These are phyloP conservation scores for Fusarium nematophilum DNA, from an alignment of 2,329 filamentous ascomycete species.

Conservation along the genomic window DNA sequence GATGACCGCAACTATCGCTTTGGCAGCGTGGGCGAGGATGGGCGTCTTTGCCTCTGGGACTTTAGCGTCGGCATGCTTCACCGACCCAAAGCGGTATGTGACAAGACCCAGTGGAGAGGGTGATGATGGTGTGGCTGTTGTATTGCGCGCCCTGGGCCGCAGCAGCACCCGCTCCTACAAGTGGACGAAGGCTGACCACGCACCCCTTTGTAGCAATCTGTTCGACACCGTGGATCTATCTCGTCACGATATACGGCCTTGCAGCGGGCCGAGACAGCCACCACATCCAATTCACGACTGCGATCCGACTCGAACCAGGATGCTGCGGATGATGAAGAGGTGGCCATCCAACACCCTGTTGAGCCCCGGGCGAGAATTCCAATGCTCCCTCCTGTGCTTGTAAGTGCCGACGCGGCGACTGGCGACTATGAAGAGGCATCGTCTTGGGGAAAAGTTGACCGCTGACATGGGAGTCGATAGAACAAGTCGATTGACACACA, in stretches of 20 bases:
- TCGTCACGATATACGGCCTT: slow-evolving; percentile 62
- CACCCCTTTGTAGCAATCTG: slow-evolving; percentile 31
- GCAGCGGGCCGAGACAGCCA: slow-evolving; percentile 71
- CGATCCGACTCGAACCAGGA: slow-evolving; percentile 79
- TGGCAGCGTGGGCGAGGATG: slow-evolving; percentile 95
- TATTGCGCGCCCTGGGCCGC: not conserved
- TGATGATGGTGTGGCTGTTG: not conserved
- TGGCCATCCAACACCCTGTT: slow-evolving; percentile 79
- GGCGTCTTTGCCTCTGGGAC: slow-evolving; percentile 92
- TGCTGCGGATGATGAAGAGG: slow-evolving; percentile 62
- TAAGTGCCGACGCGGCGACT: slow-evolving; percentile 54
- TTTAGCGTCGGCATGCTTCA: slow-evolving; percentile 98
- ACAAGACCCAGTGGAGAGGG: not conserved
- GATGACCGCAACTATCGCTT: slow-evolving; percentile 96
- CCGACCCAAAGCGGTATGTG: slow-evolving; percentile 82
- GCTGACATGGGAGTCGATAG: slow-evolving; percentile 51
- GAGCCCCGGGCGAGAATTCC: slow-evolving; percentile 87
- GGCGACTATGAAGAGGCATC: not conserved
- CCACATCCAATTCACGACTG: slow-evolving; percentile 67
- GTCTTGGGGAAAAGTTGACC: slow-evolving; percentile 8
- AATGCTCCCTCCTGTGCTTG: slow-evolving; percentile 90
- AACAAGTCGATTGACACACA: slow-evolving; percentile 88
- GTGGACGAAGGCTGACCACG: slow-evolving; percentile 25
- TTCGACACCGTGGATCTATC: slow-evolving; percentile 62
- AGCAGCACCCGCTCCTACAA: not conserved